These are phyloP conservation scores for Fusarium tupiense DNA, from an alignment of 2,329 filamentous ascomycete species.

Conservation along the genomic window DNA sequence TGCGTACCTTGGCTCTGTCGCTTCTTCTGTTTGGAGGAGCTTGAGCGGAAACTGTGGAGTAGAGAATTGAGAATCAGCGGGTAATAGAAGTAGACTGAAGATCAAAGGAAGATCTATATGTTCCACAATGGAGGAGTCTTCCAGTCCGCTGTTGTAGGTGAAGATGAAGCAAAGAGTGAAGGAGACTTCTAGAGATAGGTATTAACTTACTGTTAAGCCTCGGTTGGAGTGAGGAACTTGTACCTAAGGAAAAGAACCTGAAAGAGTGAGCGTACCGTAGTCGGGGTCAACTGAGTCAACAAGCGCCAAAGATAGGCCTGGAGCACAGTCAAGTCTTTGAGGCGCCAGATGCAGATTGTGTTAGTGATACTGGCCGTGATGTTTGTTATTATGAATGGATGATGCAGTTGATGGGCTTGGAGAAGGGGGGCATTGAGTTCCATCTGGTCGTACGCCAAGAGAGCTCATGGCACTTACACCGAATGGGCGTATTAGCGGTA, in stretches of 20 bases:
- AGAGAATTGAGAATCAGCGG: slow-evolving; percentile 19
- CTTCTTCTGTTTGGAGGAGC: slow-evolving; percentile 4
- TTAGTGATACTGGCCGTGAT: slow-evolving; percentile 20
- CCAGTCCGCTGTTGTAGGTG: neutral
- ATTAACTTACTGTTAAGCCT: neutral
- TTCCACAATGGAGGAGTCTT: slow-evolving; percentile 4
- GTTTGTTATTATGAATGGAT: slow-evolving; percentile 23
- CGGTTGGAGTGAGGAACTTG: neutral
- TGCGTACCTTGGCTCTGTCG: slow-evolving; percentile 13
- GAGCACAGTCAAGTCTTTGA: neutral
- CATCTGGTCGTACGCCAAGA: slow-evolving; percentile 26
- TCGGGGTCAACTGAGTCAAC: neutral
- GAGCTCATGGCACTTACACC: slow-evolving; percentile 32
- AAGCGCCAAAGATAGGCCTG: neutral
- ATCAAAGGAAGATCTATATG: slow-evolving; percentile 4
- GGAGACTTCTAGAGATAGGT: neutral
- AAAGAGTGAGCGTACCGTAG: neutral
- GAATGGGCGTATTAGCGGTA: slow-evolving; percentile 4
- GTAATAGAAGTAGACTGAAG: slow-evolving; percentile 30
- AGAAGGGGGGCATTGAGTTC: slow-evolving; percentile 19
- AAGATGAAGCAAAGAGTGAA: neutral
- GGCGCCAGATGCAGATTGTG: neutral
- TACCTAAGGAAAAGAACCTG: neutral
- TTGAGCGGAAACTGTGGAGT: slow-evolving; percentile 19
- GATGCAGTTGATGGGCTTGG: slow-evolving; percentile 29